phyloP scores from a whole-genome alignment of 1,284 basidiomycete genomes.

The Trametes polyzona region DNA sequence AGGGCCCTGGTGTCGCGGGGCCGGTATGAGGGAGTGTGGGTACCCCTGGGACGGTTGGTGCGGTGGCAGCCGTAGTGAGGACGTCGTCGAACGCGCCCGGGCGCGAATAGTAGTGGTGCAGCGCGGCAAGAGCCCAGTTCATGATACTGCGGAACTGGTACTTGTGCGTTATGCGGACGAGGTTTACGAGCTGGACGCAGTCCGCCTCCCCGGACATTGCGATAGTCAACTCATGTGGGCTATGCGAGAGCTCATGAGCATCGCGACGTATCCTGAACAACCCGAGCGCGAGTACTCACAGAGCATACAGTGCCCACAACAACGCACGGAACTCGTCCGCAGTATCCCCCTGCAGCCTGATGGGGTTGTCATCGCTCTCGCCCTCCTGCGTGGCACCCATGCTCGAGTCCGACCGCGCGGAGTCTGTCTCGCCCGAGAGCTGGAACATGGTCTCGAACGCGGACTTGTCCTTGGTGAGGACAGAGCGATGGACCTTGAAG shows the following conservation, averaged over 20 bases:
- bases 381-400: slow-evolving; percentile 37
- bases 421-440: slow-evolving; percentile 38
- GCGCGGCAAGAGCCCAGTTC: slow-evolving; percentile 49
- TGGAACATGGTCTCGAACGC: slow-evolving; percentile 43
- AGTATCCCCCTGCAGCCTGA: slow-evolving; percentile 41
- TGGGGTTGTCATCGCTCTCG: slow-evolving; percentile 40
- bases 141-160: slow-evolving; percentile 58
- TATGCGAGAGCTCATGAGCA: slow-evolving; percentile 17
- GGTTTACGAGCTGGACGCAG: slow-evolving; percentile 46
- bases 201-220: slow-evolving; percentile 46
- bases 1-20: slow-evolving; percentile 5
- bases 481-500: slow-evolving; percentile 59
- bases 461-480: slow-evolving; percentile 40
- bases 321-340: slow-evolving; percentile 41
- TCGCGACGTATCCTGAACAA: neutral
- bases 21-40: slow-evolving; percentile 25
- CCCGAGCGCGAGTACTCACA: slow-evolving; percentile 29
- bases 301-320: slow-evolving; percentile 41
- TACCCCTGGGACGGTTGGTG: neutral
- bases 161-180: slow-evolving; percentile 58
- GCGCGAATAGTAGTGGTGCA: slow-evolving; percentile 44
- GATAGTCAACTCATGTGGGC: slow-evolving; percentile 51
- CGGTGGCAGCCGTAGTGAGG: slow-evolving; percentile 10
- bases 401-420: slow-evolving; percentile 37
- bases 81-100: slow-evolving; percentile 37